Evolutionary conservation across 1,284 basidiomycete genomes (phyloP), one percentile per base, ranked within the genome.

Genomic region (Xanthoconium separans): DNA sequence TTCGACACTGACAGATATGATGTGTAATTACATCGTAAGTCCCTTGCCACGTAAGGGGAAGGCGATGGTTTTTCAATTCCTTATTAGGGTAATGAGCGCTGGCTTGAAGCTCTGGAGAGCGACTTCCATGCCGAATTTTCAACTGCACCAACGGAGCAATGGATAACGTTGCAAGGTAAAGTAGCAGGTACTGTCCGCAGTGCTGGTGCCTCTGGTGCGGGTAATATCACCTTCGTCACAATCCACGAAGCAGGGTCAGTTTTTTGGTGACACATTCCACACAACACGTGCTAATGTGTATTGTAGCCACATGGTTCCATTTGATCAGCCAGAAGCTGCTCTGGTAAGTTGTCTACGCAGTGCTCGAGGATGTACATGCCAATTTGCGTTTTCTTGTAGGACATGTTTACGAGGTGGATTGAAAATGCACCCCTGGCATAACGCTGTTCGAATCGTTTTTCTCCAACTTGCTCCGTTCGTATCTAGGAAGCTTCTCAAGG

Each of bases 251-350:
- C 90, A 33, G 90, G 89, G 85, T 87, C 58, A 62, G 83, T 71
- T 13, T 49, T 45, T 44, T 40, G 5, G 16, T 51, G 27, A 2
- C 20, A 10, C 44, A 13, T 37, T 12, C 15, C 4, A 13, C 20
- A 15, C 31, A 47, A 33, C 12, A 2, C 16, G n/a, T 36, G 34
- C 24, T 67, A 37, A 68, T 44, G 9, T 3, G 6, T 15, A 3
- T 15, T 20, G n/a, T 39, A 18, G 18, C 10, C n/a, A 39, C 18
- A 39, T 39, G n/a, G 16, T 39, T 16, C 37, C 18, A 6, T 85
- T 80, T 63, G 89, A 95, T 70, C 89, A 93, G 65, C 87, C 91
- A 0, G 86, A 86, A 61, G 89, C 82, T 40, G 83, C 91, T 49
- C 73, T 85, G 64, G 85, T 88, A 64, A 53, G 81, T 77, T 39